Evolutionary conservation across 1,139 yeast genomes (phyloP), one percentile per base, ranked within the genome.

Genomic region (Taiozyma sp.): DNA sequence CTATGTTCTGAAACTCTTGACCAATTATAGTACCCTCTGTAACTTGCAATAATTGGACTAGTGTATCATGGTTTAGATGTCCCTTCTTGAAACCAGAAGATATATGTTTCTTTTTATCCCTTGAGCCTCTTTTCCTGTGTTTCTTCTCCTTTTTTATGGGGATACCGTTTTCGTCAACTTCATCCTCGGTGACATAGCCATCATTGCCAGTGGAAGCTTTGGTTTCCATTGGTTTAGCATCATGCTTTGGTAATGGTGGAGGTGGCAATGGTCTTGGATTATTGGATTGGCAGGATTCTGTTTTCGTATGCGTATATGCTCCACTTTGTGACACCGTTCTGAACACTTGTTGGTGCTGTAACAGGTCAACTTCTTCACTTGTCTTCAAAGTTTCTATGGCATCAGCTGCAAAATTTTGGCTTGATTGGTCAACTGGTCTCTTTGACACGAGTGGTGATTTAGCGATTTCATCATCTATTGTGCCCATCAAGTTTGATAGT

Each of bases 1-100:
- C 88, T 54, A 91, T 70, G 52, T 81, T 82, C 47, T 84, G 81
- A 63, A 91, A 87, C 59, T 88, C 95, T 60, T 61, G 64, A 6
- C 65, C 65, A 16, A 62, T 56, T 14, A 62, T 58, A 1, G 65
- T 61, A 3, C 65, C 65, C 38, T 62, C 63, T 1, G 65, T 61
- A 24, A 62, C 59, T 48, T 61, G 64, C 8, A 62, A 44, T 34
- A 62, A 36, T 29, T 62, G 59, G 10, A 59, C 48, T 12, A 62
- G 50, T 1, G 65, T 61, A 16, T 61, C 63, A 39, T 60, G 62
- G 42, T 57, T 57, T 51, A 62, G 57, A 28, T 56, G 58, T 4
- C 56, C 57, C 49, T 57, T 59, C 36, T 54, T 54, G 39, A 54
- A 51, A 9, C 40, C 29, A 2, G 59, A 51, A 2, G 53, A 27